Conservation (phyloP, 495 filamentous ascomycete genomes). For the Tuber microsphaerosporum region DNA sequence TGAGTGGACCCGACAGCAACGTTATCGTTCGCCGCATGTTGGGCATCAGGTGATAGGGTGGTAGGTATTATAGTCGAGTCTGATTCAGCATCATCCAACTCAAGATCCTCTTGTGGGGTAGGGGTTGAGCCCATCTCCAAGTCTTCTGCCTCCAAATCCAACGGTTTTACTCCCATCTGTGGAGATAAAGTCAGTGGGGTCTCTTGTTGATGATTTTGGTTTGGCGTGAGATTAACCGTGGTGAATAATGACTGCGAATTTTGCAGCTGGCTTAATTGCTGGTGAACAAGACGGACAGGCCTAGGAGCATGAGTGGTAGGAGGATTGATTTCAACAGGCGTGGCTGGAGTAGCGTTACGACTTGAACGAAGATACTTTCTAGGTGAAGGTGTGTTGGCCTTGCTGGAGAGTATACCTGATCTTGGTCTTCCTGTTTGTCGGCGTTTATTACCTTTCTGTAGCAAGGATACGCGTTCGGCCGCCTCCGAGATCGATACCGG, state of each 20-base stretch:
- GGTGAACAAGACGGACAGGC: conserved; percentile 40
- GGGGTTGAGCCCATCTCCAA: conserved; percentile 34
- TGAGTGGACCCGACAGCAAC: conserved; percentile 55
- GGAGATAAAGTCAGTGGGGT: conserved; percentile 43
- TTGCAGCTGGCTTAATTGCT: conserved; percentile 41
- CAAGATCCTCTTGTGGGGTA: conserved; percentile 37
- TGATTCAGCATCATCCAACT: conserved; percentile 35
- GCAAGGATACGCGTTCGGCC: conserved; percentile 47
- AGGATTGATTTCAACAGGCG: conserved; percentile 30
- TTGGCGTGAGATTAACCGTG: conserved; percentile 15
- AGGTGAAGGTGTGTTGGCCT: conserved; percentile 38
- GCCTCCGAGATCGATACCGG: conserved; percentile 57
- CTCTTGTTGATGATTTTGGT: conserved; percentile 41
- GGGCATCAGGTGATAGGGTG: conserved; percentile 40
- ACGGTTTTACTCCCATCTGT: conserved; percentile 32
- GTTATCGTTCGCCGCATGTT: conserved; percentile 48
- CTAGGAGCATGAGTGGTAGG: conserved; percentile 37
- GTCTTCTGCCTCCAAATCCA: conserved; percentile 35
- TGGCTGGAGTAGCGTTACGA: conserved; percentile 39
- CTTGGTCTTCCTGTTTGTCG: conserved; percentile 38
- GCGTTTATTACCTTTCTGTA: conserved; percentile 41
- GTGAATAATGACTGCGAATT: conserved; percentile 33
- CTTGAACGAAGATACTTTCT: conserved; percentile 40
- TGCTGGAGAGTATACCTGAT: conserved; percentile 27
- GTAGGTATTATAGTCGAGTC: conserved; percentile 34